A percentile compares a stretch with the other conserved stretches of the same genome.
These are phyloP conservation scores for Scenedesmus sp. DNA, from an alignment of 163 green algal species.

Conservation along the genomic window DNA sequence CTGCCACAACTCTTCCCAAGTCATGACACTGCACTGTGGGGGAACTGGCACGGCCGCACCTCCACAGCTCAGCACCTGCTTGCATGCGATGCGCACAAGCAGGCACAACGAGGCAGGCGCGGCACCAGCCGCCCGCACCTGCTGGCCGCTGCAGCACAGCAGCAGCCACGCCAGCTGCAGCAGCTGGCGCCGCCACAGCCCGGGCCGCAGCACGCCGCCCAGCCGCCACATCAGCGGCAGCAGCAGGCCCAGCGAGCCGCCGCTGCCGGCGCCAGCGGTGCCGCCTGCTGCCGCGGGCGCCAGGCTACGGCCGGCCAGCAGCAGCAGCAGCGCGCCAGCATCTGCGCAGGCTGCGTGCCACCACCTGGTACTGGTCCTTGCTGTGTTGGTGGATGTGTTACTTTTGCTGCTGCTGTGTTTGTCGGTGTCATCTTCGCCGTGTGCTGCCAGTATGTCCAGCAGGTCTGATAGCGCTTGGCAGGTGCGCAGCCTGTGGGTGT, in stretches of 20 bases:
- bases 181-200: slow-evolving; percentile 39
- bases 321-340: slow-evolving; percentile 26
- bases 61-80: too few species aligned
- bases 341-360: not conserved
- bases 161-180: slow-evolving; percentile 34
- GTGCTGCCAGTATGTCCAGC: slow-evolving; percentile 22
- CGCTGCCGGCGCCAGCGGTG: not conserved
- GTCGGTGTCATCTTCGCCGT: not conserved
- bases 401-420: not conserved
- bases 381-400: not conserved
- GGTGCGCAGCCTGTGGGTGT: not conserved
- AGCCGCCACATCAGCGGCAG: slow-evolving; percentile 40
- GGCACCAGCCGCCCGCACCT: not conserved
- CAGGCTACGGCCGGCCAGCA: not conserved
- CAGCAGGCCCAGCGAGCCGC: not conserved
- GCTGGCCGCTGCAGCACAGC: slow-evolving; percentile 10
- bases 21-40: too few species aligned
- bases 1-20: too few species aligned
- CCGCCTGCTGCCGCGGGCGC: slow-evolving; percentile 41
- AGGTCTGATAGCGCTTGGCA: slow-evolving; percentile 10
- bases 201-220: slow-evolving; percentile 7
- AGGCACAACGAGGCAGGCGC: too few species aligned
- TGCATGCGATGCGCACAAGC: too few species aligned
- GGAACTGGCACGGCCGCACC: too few species aligned
- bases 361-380: not conserved